Evolutionary conservation across 441 rosid genomes (phyloP), one percentile per base, ranked within the genome.

Genomic region (Gossypium schwendimanii): DNA sequence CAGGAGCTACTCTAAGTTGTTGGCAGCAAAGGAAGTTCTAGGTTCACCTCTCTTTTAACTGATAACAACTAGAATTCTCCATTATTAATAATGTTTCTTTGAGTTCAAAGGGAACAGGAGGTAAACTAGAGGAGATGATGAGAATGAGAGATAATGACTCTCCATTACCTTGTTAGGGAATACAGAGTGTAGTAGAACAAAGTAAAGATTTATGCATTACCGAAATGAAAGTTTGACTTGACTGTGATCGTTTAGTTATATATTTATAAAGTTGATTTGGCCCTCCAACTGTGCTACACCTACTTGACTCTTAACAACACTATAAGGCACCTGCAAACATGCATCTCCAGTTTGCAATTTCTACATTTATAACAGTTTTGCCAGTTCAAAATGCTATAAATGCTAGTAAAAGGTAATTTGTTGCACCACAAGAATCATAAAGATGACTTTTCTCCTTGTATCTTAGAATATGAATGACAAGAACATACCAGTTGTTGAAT

Each of bases 401-500:
- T 52, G 28, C 26, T 18, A 18, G 21, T 21, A 15, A 26, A 52
- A 28, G 23, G 12, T 17, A 31, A 20, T 31, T 14, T 3, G 6
- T n/a, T 20, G 49, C 73, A 31, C n/a, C 3, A 23, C 52, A 70
- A 33, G 9, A 21, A 57, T 70, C 49, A 57, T 12, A 4, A 21
- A 36, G 14, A 69, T 5, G 55, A 54, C 73, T 31, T 44, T 11
- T 54, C 63, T 53, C 28, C 47, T 23, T 11, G 7, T 53, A 31
- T 18, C 36, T 61, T 36, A 62, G 28, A 62, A 9, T n/a, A 65
- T 52, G 6, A 11, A 45, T 31, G 54, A 74, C 4, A 76, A 63
- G 73, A 75, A 65, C 15, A 55, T 85, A 95, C 97, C 97, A 81
- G 72, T 77, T 12, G 82, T 69, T 61, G 87, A 76, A 73, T 86